These are phyloP conservation scores for Tolypocladium pustulatum DNA, from an alignment of 2,329 filamentous ascomycete species.

Conservation along the genomic window DNA sequence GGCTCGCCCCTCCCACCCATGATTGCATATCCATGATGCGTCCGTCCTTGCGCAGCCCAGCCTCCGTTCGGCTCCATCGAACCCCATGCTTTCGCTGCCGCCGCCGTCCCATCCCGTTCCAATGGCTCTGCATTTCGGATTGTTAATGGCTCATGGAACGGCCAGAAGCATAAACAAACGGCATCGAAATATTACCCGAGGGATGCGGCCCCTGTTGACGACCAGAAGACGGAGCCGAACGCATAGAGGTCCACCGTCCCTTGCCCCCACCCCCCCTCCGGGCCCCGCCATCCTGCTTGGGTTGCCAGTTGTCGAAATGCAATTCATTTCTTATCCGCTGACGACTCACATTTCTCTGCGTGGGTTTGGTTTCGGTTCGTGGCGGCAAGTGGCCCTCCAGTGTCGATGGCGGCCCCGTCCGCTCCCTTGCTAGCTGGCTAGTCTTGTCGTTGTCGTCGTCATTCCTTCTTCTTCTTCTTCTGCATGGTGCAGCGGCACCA, in stretches of 20 bases:
- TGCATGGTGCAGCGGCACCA: not conserved
- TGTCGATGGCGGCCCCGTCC: not conserved
- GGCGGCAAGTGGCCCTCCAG: not conserved
- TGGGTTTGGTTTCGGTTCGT: not conserved
- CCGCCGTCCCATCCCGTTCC: not conserved
- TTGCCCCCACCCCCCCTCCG: not conserved
- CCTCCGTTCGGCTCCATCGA: not conserved
- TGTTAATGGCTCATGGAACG: not conserved
- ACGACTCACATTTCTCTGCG: not conserved
- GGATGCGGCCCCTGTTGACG: not conserved
- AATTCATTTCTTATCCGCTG: not conserved
- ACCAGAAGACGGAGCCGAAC: not conserved
- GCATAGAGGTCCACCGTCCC: not conserved
- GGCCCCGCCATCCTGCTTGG: not conserved
- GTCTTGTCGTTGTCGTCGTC: not conserved
- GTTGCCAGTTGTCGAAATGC: not conserved
- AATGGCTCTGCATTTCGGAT: not conserved
- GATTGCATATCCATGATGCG: not conserved
- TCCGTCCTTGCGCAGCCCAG: not conserved
- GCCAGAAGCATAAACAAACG: not conserved
- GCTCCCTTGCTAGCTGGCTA: not conserved
- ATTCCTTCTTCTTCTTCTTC: not conserved
- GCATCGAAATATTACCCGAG: too few relatives aligned
- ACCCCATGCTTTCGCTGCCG: not conserved
- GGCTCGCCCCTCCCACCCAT: not conserved